A percentile compares a stretch with the other conserved stretches of the same genome.
Evolutionary conservation across 805 yeast species (phyloP).

Genomic region (Wickerhamiella sergipiensis): DNA sequence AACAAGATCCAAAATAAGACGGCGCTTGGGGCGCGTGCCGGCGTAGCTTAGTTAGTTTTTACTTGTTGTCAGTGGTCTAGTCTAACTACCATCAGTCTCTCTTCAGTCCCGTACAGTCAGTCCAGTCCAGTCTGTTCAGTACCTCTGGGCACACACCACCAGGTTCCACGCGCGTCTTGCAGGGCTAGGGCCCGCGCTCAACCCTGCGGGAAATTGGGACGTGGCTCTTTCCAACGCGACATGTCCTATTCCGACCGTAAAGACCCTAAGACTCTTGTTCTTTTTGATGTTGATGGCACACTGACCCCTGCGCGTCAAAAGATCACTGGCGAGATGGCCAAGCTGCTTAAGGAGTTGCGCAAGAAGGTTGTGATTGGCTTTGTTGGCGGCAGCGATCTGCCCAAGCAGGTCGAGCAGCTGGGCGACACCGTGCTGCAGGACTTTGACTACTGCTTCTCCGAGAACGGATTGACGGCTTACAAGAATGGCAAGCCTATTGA

Average conservation of each 20-base stretch:
- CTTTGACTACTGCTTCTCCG: conserved; percentile 93
- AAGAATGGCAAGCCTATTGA: conserved; percentile 78
- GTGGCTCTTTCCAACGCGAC: not conserved
- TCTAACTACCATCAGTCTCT: too few species aligned
- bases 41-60: not conserved
- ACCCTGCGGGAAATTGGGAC: not conserved
- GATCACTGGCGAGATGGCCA: conserved; percentile 51
- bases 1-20: conserved; percentile 74
- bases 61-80: too few species aligned
- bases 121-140: too few species aligned
- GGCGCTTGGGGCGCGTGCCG: not conserved
- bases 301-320: conserved; percentile 89
- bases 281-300: conserved; percentile 97
- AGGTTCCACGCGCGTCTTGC: not conserved
- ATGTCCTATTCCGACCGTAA: conserved; percentile 48
- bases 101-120: too few species aligned
- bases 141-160: too few species aligned
- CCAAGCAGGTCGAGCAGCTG: conserved; percentile 91
- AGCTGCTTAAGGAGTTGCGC: conserved; percentile 59
- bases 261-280: conserved; percentile 55
- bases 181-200: not conserved
- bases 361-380: conserved; percentile 90
- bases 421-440: conserved; percentile 63
- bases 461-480: conserved; percentile 97
- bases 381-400: conserved; percentile 93